Evolutionary conservation across 2,329 filamentous ascomycete species (phyloP), one percentile per base, ranked within the genome.

Genomic region (Pyrenophora tritici-repentis): DNA sequence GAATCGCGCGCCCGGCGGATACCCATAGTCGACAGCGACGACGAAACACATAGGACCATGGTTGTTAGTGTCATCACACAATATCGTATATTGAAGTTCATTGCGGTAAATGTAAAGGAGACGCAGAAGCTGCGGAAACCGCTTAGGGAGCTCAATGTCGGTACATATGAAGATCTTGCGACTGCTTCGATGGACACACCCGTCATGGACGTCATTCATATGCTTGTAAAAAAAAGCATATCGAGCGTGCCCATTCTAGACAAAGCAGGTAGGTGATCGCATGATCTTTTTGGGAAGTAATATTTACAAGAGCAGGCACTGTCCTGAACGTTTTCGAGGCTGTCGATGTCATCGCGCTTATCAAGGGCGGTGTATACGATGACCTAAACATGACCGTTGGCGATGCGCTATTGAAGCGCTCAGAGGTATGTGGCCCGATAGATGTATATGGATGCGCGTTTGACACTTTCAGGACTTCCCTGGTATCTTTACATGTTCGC

Each of bases 51-150:
- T 49, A 85, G 91, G 57, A 87, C 94, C 68, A 94, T 93, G 77
- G 91, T 99, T 14, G 90, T 99, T 55, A 97, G 91, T 65, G 94
- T 99, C 55, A 89, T 99, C 52, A 99, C 94, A 0, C 94, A 99
- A 74, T 99, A 99, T 75, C 89, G 95, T 51, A 97, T 99, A 63
- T 84, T 99, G 59, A 99, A 99, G 73, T 99, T 99, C 73, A 95
- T 99, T 56, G 92, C 94, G 9, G 93, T 99, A 75, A 99, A 99
- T 75, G 86, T 90, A 34, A 86, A 87, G 63, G 89, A 96, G 70
- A 97, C 93, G 4, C 88, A 95, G 64, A 84, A 91, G 69, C 78
- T 99, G 55, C 90, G 90, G 70, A 97, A 96, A 76, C 87, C 91
- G 8, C 81, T 99, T 49, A 84, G 85, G 54, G 91, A 97, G 56